Conservation (phyloP, 164 flowering plant genomes). For the Sedum album region DNA sequence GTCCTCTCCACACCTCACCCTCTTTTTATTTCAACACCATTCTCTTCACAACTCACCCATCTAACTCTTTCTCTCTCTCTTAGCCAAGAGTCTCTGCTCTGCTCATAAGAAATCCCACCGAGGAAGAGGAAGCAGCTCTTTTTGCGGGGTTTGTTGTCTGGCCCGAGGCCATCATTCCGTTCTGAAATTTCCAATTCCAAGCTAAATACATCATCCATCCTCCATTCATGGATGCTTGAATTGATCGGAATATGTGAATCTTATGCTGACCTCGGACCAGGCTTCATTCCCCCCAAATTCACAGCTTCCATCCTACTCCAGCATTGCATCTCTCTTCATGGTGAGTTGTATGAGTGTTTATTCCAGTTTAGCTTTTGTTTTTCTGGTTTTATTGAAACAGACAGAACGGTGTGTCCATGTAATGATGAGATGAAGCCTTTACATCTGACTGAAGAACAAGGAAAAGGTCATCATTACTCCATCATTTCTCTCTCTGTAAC, state of each 20-base stretch:
- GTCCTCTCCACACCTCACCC: slow-evolving; percentile 23
- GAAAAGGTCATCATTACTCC: slow-evolving; percentile 38
- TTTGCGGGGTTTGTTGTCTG: slow-evolving; percentile 89
- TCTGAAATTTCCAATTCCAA: background rate
- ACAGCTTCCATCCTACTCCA: slow-evolving; percentile 14
- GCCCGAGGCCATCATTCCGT: slow-evolving; percentile 51
- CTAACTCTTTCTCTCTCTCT: background rate
- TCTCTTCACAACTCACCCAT: slow-evolving; percentile 1
- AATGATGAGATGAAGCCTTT: slow-evolving; percentile 36
- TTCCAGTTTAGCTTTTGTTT: background rate
- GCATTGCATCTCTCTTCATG: slow-evolving; percentile 7
- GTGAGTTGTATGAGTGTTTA: background rate
- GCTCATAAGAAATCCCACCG: slow-evolving; percentile 11
- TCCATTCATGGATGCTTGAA: background rate
- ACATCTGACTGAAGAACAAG: slow-evolving; percentile 19
- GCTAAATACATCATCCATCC: background rate
- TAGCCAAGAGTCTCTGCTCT: slow-evolving; percentile 10
- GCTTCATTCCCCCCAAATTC: slow-evolving; percentile 69
- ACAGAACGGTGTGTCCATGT: slow-evolving; percentile 29
- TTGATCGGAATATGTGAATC: background rate
- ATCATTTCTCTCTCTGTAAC: slow-evolving; percentile 6
- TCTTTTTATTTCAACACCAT: slow-evolving; percentile 16
- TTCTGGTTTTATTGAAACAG: slow-evolving; percentile 18
- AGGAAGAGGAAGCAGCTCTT: slow-evolving; percentile 24
- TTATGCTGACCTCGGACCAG: slow-evolving; percentile 61